Conservation (phyloP, 2,329 filamentous ascomycete genomes). For the Pyricularia sp. region DNA sequence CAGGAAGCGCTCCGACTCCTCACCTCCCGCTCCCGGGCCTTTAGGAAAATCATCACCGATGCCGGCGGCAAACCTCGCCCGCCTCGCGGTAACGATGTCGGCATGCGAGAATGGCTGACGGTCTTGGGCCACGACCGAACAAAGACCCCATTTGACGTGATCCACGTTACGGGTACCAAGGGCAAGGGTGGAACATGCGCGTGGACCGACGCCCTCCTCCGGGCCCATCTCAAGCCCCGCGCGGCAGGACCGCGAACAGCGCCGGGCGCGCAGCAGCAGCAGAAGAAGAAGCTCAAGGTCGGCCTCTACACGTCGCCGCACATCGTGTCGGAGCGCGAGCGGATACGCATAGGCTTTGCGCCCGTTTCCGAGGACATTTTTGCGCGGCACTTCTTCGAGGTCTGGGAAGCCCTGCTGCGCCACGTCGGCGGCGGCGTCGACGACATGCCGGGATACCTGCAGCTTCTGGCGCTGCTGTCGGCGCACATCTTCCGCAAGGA, state of each 20-base stretch:
- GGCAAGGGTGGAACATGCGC: constrained; percentile 3
- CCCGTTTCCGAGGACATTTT: background rate
- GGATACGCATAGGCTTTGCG: background rate
- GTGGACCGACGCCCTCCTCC: constrained; percentile 4
- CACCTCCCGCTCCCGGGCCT: background rate
- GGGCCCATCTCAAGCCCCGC: constrained; percentile 1
- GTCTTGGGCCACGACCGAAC: background rate
- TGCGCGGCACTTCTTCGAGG: constrained; percentile 4
- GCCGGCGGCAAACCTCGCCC: constrained; percentile 7
- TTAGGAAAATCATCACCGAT: constrained; percentile 4
- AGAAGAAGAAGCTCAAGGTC: background rate
- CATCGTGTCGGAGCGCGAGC: constrained; percentile 1
- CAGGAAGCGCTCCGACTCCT: background rate
- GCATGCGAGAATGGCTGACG: constrained; percentile 13
- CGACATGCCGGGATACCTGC: constrained; percentile 5
- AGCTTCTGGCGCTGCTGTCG: constrained; percentile 5
- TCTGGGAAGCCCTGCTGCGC: constrained; percentile 1
- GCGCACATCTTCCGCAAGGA: background rate
- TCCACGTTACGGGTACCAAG: constrained; percentile 5
- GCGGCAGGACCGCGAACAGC: background rate
- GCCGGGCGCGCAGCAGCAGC: background rate
- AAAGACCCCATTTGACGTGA: constrained; percentile 1
- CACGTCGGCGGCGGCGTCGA: constrained; percentile 1
- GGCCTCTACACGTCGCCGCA: constrained; percentile 4
- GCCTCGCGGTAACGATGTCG: constrained; percentile 14